These are phyloP conservation scores for Rhodotorula sp. DNA, from an alignment of 1,284 basidiomycete species.

Conservation along the genomic window DNA sequence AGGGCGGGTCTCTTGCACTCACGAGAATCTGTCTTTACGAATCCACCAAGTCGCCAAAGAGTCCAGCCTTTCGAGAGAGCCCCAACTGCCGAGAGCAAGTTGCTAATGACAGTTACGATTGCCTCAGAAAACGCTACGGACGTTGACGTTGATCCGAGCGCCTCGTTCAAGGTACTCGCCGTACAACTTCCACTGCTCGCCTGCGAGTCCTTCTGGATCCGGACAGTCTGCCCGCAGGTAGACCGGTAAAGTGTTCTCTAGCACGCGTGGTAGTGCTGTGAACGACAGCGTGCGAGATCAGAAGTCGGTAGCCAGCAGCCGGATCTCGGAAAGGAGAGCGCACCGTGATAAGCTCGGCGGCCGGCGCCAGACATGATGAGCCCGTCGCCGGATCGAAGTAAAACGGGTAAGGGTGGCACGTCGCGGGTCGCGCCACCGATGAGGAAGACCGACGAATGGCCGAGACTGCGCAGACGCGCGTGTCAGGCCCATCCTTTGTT, in stretches of 20 bases:
- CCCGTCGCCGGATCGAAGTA: slow-evolving; percentile 81
- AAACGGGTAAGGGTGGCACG: slow-evolving; percentile 69
- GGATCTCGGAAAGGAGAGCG: slow-evolving; percentile 33
- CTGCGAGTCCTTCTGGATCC: not conserved
- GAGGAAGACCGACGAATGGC: slow-evolving; percentile 80
- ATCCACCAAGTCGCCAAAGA: too few species aligned
- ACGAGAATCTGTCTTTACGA: too few species aligned
- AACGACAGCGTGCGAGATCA: not conserved
- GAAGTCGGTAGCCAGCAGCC: not conserved
- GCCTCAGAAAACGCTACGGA: slow-evolving; percentile 64
- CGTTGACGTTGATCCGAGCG: slow-evolving; percentile 82
- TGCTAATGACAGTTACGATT: not conserved
- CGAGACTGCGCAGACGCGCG: slow-evolving; percentile 59
- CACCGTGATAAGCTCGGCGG: slow-evolving; percentile 75
- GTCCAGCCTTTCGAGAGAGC: too few species aligned
- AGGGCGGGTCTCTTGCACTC: too few species aligned
- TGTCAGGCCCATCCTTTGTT: not conserved
- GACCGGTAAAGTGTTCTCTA: slow-evolving; percentile 70
- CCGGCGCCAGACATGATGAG: slow-evolving; percentile 88
- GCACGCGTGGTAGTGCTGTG: slow-evolving; percentile 77
- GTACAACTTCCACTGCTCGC: slow-evolving; percentile 57
- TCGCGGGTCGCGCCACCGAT: slow-evolving; percentile 79
- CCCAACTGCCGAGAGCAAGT: too few species aligned
- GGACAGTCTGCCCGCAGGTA: slow-evolving; percentile 17
- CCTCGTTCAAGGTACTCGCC: slow-evolving; percentile 61